These are phyloP conservation scores for Colletotrichum liaoningense DNA, from an alignment of 2,329 filamentous ascomycete genomes.

Conservation along the genomic window DNA sequence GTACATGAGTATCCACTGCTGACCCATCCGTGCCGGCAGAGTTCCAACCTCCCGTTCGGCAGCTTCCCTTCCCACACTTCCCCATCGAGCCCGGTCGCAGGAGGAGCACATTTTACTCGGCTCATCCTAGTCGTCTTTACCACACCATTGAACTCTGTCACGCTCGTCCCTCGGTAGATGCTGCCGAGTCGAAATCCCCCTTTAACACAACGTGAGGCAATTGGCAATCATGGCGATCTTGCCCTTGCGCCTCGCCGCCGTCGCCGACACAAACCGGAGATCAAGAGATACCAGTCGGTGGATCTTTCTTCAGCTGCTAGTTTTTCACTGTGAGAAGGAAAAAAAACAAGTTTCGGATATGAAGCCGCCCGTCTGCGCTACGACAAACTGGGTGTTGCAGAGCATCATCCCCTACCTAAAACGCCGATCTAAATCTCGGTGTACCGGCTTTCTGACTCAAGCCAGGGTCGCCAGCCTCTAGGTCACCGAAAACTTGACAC, in stretches of 20 bases:
- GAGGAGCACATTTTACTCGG: not conserved
- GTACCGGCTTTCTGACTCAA: conserved; percentile 19
- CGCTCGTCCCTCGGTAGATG: not conserved
- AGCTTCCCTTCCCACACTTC: not conserved
- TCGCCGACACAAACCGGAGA: not conserved
- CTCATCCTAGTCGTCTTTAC: not conserved
- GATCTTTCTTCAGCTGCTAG: not conserved
- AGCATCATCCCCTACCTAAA: not conserved
- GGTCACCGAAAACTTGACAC: not conserved
- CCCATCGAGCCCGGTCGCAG: not conserved
- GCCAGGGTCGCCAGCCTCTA: not conserved
- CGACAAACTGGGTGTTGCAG: conserved; percentile 7
- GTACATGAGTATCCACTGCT: not conserved
- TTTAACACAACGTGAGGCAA: conserved; percentile 1
- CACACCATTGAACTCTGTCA: conserved; percentile 7
- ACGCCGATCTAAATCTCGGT: conserved; percentile 19
- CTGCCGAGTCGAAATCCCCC: not conserved
- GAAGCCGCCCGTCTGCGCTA: conserved; percentile 3
- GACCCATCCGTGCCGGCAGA: not conserved
- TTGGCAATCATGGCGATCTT: conserved; percentile 1
- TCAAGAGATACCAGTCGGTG: not conserved
- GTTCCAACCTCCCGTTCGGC: not conserved
- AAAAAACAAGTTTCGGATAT: conserved; percentile 3
- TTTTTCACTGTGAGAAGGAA: not conserved
- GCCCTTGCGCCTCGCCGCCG: not conserved